Base-by-base conservation (phyloP, 1,139 yeast species). In the Yamadazyma oceani region DNA sequence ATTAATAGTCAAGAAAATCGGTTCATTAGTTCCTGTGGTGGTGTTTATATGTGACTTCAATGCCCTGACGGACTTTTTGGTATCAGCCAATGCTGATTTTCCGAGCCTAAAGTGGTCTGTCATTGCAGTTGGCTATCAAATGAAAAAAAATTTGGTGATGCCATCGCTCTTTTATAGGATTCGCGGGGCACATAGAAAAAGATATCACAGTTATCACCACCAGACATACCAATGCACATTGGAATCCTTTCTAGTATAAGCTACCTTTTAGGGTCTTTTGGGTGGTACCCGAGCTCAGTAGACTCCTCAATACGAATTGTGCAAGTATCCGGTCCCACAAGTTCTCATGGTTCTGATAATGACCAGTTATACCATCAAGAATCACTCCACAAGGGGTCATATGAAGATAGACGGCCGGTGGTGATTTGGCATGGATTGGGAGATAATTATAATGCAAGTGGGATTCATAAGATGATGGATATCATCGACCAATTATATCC, bases 381-480 rank as follows among this genome's bases (percentile, higher is more conserved):
- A 6, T 19, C 8, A 12, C 13, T 11, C 13, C 13, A 24, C 26
- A 21, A 21, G n/a, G 5, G 37, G 16, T 13, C 38, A 9, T 40
- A 44, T 21, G 46, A 38, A 27, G 26, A 32, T 12, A 27, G 44
- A 24, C 45, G 57, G 32, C 89, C 90, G 0, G 73, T 85, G 3
- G 87, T 86, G 2, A 53, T 86, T 30, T 86, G 95, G 95, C 95
- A 86, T 51, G 95, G 95, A 0, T 69, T 86, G 51, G 94, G 95
- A 0, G 95, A 86, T 55, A 69, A 76, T 14, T 85, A 80, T 53
- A 76, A 83, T 52, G 79, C 89, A 0, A 59, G 74, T 0, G 80
- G 85, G 1, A 78, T 85, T 66, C 62, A 59, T 27, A 57, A 67
- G n/a, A 74, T 75, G 2, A 58, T 63, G 4, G 68, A 67, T 1